These are phyloP conservation scores for Linum usitatissimum DNA, from an alignment of 345 rosid genomes.

Conservation along the genomic window DNA sequence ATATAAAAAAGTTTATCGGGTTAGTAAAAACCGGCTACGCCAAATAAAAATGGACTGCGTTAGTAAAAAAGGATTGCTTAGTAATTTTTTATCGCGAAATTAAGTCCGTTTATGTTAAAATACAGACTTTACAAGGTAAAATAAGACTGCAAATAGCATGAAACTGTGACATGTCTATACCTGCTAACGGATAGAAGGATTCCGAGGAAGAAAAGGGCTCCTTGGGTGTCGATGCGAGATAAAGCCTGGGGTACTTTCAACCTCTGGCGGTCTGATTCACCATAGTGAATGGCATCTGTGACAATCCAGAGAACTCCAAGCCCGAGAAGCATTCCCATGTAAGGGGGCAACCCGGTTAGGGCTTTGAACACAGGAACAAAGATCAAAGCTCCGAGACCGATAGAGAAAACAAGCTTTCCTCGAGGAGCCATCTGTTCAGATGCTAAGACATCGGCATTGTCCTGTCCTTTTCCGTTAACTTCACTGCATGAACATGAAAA, in stretches of 20 bases:
- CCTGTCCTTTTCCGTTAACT: slow-evolving; percentile 73
- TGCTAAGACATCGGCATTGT: slow-evolving; percentile 47
- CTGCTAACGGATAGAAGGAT: slow-evolving; percentile 88
- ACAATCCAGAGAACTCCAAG: slow-evolving; percentile 97
- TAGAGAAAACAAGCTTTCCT: slow-evolving; percentile 72
- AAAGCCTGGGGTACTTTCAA: slow-evolving; percentile 94
- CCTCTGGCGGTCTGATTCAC: slow-evolving; percentile 81
- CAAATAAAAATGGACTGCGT: too few species aligned
- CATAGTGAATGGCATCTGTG: slow-evolving; percentile 90
- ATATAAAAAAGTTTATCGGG: too few species aligned
- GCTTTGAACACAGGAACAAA: slow-evolving; percentile 92
- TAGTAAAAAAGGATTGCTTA: too few species aligned
- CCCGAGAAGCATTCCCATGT: slow-evolving; percentile 85
- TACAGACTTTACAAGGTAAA: too few species aligned
- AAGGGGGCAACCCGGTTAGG: slow-evolving; percentile 92
- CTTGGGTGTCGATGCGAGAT: slow-evolving; percentile 88
- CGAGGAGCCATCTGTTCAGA: slow-evolving; percentile 91
- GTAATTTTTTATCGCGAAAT: too few species aligned
- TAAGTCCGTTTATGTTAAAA: too few species aligned
- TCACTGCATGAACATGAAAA: slow-evolving; percentile 41
- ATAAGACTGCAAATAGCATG: too few species aligned
- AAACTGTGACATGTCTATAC: slow-evolving; percentile 21
- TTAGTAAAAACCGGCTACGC: too few species aligned
- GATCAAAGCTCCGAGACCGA: slow-evolving; percentile 77
- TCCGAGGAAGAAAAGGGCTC: slow-evolving; percentile 88